These are phyloP conservation scores for Fomitopsis palustris DNA, from an alignment of 1,284 basidiomycete species.

Conservation along the genomic window DNA sequence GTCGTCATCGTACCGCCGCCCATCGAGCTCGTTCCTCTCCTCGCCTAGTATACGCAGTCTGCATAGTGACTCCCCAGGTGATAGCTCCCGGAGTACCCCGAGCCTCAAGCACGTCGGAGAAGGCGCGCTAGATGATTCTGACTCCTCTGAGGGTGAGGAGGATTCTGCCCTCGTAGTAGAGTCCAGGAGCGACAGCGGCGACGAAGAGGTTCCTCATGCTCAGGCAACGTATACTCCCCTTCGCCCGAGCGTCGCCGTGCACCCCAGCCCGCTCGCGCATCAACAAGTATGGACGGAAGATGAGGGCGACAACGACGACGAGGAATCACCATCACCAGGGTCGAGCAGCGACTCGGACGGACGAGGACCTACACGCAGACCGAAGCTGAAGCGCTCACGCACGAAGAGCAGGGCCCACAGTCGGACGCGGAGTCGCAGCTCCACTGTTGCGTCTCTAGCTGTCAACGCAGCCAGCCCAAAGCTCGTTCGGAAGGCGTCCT, in stretches of 20 bases:
- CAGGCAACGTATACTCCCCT: slow-evolving; percentile 30
- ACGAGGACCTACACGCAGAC: slow-evolving; percentile 12
- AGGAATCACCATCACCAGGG: slow-evolving; percentile 42
- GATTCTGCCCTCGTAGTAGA: slow-evolving; percentile 30
- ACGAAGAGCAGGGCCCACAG: slow-evolving; percentile 12
- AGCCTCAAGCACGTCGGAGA: slow-evolving; percentile 62
- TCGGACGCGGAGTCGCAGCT: slow-evolving; percentile 49
- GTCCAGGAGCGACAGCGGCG: slow-evolving; percentile 9
- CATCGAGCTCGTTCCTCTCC: slow-evolving; percentile 20
- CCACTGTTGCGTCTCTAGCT: slow-evolving; percentile 54
- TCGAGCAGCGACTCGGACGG: slow-evolving; percentile 44
- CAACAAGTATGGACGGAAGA: slow-evolving; percentile 52
- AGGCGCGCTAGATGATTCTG: slow-evolving; percentile 73
- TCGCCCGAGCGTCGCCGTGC: slow-evolving; percentile 31
- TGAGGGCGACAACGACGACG: slow-evolving; percentile 39
- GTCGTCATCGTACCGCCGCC: slow-evolving; percentile 19
- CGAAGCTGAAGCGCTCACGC: neutral
- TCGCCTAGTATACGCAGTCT: slow-evolving; percentile 20
- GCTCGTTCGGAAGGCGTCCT: slow-evolving; percentile 47
- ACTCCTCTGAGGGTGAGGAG: slow-evolving; percentile 45
- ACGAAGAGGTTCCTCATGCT: slow-evolving; percentile 18
- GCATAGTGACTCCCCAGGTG: slow-evolving; percentile 19
- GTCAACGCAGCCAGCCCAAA: slow-evolving; percentile 27
- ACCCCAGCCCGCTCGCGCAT: slow-evolving; percentile 57
- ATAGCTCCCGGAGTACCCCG: slow-evolving; percentile 16